Percentiles rank a stretch among this genome's conserved stretches.
Conservation (phyloP, 345 rosid species). For the Boechera stricta region DNA sequence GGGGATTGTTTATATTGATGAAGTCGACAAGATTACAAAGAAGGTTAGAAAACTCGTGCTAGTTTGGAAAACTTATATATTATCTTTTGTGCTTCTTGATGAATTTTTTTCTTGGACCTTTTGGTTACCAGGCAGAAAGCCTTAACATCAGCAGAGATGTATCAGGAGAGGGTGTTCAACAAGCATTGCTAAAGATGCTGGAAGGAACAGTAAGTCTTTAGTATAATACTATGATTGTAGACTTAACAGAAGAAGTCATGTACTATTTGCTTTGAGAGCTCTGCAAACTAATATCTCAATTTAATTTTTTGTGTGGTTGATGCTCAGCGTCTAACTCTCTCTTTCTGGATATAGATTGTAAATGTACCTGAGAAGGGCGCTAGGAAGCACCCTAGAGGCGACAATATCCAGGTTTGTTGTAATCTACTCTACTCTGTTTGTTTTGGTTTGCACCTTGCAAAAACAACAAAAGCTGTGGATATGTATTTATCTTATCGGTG, state of each 20-base stretch:
- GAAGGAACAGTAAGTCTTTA: constrained; percentile 87
- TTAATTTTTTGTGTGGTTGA: not conserved
- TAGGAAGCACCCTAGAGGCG: constrained; percentile 98
- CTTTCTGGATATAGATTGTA: constrained; percentile 66
- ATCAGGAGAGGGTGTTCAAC: constrained; percentile 99
- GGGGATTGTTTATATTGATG: constrained; percentile 97
- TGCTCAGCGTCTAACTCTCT: constrained; percentile 28
- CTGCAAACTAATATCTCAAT: not conserved
- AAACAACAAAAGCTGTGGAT: constrained; percentile 5
- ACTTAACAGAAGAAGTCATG: constrained; percentile 1
- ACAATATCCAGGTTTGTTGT: constrained; percentile 88
- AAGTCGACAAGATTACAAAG: constrained; percentile 98
- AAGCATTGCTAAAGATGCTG: constrained; percentile 94
- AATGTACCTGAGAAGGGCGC: constrained; percentile 99
- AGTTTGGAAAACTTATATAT: constrained; percentile 22
- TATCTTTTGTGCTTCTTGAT: constrained; percentile 5
- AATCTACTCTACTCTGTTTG: constrained; percentile 27
- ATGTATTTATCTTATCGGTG: not conserved
- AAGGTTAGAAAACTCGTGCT: constrained; percentile 57
- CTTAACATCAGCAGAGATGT: constrained; percentile 98
- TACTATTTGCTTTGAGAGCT: constrained; percentile 20
- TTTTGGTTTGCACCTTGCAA: constrained; percentile 10
- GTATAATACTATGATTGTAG: not conserved
- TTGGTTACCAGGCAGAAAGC: constrained; percentile 82
- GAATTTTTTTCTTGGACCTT: constrained; percentile 22